Base-by-base conservation (phyloP, 345 rosid species). In the Gossypium raimondii region DNA sequence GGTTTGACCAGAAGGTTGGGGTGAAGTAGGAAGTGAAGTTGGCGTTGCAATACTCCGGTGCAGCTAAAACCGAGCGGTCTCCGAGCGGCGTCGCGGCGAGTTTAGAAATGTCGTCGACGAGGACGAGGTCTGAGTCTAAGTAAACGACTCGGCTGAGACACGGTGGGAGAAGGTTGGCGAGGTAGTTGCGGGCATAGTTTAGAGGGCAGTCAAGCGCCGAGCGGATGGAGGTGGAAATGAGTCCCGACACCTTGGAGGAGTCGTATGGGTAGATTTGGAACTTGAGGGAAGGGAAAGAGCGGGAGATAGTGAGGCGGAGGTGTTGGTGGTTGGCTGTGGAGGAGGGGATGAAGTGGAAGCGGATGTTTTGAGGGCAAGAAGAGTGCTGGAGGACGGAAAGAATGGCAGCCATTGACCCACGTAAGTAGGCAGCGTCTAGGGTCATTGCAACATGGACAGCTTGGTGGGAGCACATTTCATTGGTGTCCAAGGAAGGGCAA, bases 121-220 rank as follows among this genome's bases (percentile, higher is more conserved):
- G 89, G 80, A 92, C 82, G n/a, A 92, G 81, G 82, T 92, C 97
- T 25, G 97, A 92, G 87, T 92, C 97, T 0, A 92, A 86, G 89
- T 92, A 92, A 4, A 92, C 92, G 24, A 84, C 86, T 47, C 92
- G 90, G 55, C 83, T 78, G 63, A 92, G 82, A 79, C 94, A 88
- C 14, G 81, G 62, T 12, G 89, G 92, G 56, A 92, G 89, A 51
- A 88, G 77, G 12, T 85, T 80, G 29, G 93, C 87, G 11, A 92
- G 85, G 88, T 90, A 92, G 87, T 87, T 89, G 74, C 97, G 89
- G 17, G 97, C 97, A 82, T 92, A 92, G 88, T 92, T 92, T 38
- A 92, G 73, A 0, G 97, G 94, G 72, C 89, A 84, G 73, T 92
- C 97, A 7, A 92, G 88, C 0, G 97, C 97, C 1, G 97, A 88